Conservation (phyloP, 768 basidiomycete species). For the Psilocybe sp. region DNA sequence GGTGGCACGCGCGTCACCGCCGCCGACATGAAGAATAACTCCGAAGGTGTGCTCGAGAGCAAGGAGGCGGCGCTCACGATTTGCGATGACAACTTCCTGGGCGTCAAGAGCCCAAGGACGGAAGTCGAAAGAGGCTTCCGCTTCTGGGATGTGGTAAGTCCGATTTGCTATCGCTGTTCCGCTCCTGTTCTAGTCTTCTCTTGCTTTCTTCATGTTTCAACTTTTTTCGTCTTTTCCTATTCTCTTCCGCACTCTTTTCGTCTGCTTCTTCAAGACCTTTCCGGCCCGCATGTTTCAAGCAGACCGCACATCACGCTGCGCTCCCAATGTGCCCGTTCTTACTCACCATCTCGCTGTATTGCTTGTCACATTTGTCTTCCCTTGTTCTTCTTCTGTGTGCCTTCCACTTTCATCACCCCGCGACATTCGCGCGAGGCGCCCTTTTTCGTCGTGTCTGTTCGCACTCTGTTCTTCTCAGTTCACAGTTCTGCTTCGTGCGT, state of each 20-base stretch:
- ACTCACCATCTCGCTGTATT: too few relatives aligned
- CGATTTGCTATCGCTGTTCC: constrained; percentile 11
- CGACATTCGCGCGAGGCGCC: too few relatives aligned
- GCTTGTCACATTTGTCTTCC: too few relatives aligned
- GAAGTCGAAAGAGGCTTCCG: constrained; percentile 97
- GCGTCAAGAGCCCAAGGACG: constrained; percentile 79
- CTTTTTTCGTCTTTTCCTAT: neutral
- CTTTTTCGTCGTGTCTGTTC: too few relatives aligned
- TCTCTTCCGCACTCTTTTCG: neutral
- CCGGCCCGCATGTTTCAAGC: too few relatives aligned
- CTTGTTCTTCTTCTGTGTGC: too few relatives aligned
- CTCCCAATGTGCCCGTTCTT: too few relatives aligned
- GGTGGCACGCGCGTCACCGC: constrained; percentile 74
- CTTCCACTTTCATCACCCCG: too few relatives aligned
- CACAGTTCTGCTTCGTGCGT: too few relatives aligned
- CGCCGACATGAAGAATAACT: constrained; percentile 53
- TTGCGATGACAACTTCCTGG: constrained; percentile 92
- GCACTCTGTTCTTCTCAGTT: too few relatives aligned
- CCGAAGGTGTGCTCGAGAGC: constrained; percentile 65
- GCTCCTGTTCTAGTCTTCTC: constrained; percentile 6
- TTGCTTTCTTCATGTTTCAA: neutral
- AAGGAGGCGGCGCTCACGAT: constrained; percentile 87
- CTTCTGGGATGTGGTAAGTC: constrained; percentile 95
- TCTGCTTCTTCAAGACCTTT: too few relatives aligned
- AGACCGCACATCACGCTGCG: too few relatives aligned